Evolutionary conservation across 192 early-diverging fungal genomes (phyloP).

Genomic region (Coemansia sp.): DNA sequence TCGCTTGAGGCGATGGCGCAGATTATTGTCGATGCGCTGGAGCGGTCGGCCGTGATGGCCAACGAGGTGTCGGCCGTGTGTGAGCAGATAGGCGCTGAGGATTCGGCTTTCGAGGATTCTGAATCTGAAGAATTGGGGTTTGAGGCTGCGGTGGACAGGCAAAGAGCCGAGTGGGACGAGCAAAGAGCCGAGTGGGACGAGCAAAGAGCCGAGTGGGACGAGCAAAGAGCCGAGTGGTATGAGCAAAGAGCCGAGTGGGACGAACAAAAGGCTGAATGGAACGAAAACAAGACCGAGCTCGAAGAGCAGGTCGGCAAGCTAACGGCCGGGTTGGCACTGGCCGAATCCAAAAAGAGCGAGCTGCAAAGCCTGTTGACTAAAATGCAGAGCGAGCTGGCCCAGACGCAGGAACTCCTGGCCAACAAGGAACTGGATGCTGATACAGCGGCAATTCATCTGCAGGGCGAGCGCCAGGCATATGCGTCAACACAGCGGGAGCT

Average conservation of each 20-base stretch:
- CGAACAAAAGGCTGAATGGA: background rate
- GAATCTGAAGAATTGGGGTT: too few species aligned
- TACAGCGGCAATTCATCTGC: too few species aligned
- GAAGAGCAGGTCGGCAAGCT: background rate
- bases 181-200: background rate
- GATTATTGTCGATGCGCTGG: constrained; percentile 18
- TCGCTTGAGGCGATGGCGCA: constrained; percentile 19
- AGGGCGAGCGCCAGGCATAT: too few species aligned
- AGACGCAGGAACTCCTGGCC: too few species aligned
- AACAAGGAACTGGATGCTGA: too few species aligned
- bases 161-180: background rate
- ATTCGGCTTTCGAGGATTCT: background rate
- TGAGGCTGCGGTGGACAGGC: background rate
- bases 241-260: background rate
- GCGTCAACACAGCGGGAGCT: background rate
- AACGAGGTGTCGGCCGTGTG: constrained; percentile 11
- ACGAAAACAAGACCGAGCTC: background rate
- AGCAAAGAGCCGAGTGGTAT: background rate
- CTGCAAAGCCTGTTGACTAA: background rate
- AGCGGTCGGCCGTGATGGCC: constrained; percentile 17
- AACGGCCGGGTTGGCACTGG: background rate
- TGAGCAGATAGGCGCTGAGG: background rate
- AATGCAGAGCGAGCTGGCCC: background rate
- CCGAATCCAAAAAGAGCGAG: background rate
- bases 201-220: too few species aligned